Evolutionary conservation across 345 rosid genomes (phyloP).

Genomic region (Geranium rotundifolium): DNA sequence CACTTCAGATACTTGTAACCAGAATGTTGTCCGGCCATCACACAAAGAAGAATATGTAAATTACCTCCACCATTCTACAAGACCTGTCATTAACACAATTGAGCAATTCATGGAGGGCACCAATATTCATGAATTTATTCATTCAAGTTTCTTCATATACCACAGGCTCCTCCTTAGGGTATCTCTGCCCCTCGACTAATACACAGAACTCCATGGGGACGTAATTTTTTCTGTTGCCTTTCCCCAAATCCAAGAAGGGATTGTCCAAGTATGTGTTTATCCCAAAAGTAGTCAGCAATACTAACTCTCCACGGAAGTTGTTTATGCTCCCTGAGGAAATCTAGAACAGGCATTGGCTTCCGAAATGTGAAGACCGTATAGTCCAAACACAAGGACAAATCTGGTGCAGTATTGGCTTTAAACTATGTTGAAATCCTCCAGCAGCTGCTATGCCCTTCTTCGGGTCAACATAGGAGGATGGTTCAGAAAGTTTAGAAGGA

Average conservation of each 20-base stretch:
- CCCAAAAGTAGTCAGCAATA: constrained; percentile 51
- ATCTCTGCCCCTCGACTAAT: constrained; percentile 68
- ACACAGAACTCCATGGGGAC: constrained; percentile 82
- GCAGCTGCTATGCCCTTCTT: constrained; percentile 51
- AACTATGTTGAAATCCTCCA: constrained; percentile 63
- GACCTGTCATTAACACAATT: constrained; percentile 23
- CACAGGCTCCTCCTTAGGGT: constrained; percentile 59
- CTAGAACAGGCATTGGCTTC: constrained; percentile 44
- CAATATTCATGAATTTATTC: constrained; percentile 30
- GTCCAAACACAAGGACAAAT: constrained; percentile 61
- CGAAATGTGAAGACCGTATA: constrained; percentile 65
- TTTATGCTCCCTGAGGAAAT: constrained; percentile 41
- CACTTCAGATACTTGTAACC: constrained; percentile 81
- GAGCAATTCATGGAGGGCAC: constrained; percentile 30
- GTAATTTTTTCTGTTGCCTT: constrained; percentile 27
- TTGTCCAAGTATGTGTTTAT: constrained; percentile 27
- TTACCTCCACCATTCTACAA: constrained; percentile 16
- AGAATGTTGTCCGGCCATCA: constrained; percentile 43
- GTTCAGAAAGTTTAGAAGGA: constrained; percentile 14
- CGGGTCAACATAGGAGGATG: constrained; percentile 24
- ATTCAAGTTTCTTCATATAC: constrained; percentile 21
- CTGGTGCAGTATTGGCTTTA: constrained; percentile 60
- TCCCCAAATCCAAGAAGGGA: constrained; percentile 70
- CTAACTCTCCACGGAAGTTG: constrained; percentile 22
- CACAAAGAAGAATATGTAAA: constrained; percentile 54